Conservation (phyloP, 257 asterid genomes). For the Ballota nigra region DNA sequence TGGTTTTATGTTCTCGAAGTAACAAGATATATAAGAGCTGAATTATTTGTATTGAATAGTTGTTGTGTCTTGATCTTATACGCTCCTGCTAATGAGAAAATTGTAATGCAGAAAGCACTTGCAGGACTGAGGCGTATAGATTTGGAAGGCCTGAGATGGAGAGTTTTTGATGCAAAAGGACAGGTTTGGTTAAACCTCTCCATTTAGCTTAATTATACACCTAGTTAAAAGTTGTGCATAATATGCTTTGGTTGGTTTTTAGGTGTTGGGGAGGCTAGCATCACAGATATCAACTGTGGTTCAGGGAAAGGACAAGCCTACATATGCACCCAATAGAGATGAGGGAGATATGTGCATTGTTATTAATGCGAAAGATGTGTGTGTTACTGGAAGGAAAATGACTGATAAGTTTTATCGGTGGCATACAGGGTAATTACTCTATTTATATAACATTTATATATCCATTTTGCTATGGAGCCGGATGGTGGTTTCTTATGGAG, state of each 20-base stretch:
- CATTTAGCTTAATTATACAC: neutral
- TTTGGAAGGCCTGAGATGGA: conserved; percentile 93
- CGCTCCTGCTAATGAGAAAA: conserved; percentile 11
- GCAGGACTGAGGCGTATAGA: conserved; percentile 82
- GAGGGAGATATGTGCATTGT: conserved; percentile 94
- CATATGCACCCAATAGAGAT: conserved; percentile 68
- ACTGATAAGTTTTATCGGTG: conserved; percentile 86
- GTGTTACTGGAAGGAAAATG: conserved; percentile 92
- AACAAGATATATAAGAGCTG: neutral
- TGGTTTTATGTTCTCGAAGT: neutral
- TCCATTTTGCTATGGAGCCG: too few species aligned
- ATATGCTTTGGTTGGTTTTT: conserved; percentile 17
- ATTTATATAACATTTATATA: too few species aligned
- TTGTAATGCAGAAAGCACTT: conserved; percentile 66
- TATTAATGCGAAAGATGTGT: conserved; percentile 83
- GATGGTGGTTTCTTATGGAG: too few species aligned
- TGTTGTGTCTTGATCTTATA: conserved; percentile 11
- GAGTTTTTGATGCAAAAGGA: conserved; percentile 93
- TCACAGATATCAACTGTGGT: conserved; percentile 86
- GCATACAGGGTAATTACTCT: conserved; percentile 81
- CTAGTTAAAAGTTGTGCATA: neutral
- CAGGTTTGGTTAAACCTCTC: conserved; percentile 47
- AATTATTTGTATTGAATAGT: neutral
- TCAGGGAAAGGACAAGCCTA: conserved; percentile 98
- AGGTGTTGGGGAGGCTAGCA: conserved; percentile 96